Base-by-base conservation (phyloP, 139 green algal genomes). In the Chlorella sp. region DNA sequence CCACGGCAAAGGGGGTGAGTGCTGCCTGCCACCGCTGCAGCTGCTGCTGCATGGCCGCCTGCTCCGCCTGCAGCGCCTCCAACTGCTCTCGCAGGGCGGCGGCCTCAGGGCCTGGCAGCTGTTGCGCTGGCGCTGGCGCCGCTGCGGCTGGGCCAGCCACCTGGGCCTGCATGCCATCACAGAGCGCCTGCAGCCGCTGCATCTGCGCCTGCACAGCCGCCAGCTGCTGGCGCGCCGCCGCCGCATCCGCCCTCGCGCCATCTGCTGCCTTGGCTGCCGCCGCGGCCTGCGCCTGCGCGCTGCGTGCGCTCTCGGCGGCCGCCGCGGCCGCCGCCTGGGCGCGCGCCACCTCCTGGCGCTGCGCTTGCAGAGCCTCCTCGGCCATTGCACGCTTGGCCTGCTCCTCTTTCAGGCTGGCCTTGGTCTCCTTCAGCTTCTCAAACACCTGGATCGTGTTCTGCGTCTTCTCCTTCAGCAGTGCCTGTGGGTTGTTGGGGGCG, bases 391-490 rank as follows among this genome's bases (percentile, higher is more conserved):
- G 34, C 30, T 17, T 73, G 13, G 18, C 18, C 32, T 73, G 65
- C 11, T 34, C 39, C 20, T 67, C 65, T 28, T 74, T 74, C n/a
- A 67, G 41, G 68, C 68, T 74, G 32, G 20, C 32, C 68, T 74
- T 78, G 23, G 26, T 34, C 44, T 81, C 39, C 41, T 81, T 65
- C 20, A 65, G 81, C 32, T 76, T 67, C 55, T 75, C 25, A 15
- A 89, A 20, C 17, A 85, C 38, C 34, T 86, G 18, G 20, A 38
- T 34, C 21, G 83, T 80, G 55, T 90, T 88, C n/a, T 81, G 30
- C 23, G 84, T 32, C 3, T 75, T 55, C 81, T 85, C 71, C 80
- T 89, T 86, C 16, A 85, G 47, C 38, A 89, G 21, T 1, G 23
- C 41, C 86, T 89, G 70, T 34, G 80, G 51, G 21, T 30, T 32